Percentiles rank a stretch among this genome's conserved stretches.
Conservation (phyloP, 805 yeast genomes). For the Yamadazyma philogaea region DNA sequence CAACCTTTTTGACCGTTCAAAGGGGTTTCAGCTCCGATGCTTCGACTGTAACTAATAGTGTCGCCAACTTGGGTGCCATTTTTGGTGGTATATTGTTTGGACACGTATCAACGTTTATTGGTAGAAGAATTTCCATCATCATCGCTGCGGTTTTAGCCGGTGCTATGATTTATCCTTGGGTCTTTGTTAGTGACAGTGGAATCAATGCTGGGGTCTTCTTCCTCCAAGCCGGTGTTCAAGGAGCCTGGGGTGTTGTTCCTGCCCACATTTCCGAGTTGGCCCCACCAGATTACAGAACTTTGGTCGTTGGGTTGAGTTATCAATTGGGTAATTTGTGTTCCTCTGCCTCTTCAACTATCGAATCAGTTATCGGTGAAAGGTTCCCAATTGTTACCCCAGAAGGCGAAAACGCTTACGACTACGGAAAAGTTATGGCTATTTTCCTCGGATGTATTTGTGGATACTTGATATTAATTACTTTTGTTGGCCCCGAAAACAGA, state of each 20-base stretch:
- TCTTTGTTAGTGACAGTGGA: constrained; percentile 30
- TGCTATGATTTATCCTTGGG: constrained; percentile 42
- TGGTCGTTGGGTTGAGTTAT: constrained; percentile 61
- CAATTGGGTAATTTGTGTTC: constrained; percentile 69
- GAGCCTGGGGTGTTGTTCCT: constrained; percentile 69
- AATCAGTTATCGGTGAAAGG: constrained; percentile 56
- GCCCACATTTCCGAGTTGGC: constrained; percentile 59
- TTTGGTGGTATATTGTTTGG: constrained; percentile 46
- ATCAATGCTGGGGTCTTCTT: constrained; percentile 60
- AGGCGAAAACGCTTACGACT: constrained; percentile 35
- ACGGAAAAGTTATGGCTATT: constrained; percentile 63
- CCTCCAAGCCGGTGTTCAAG: constrained; percentile 62
- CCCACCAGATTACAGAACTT: constrained; percentile 60
- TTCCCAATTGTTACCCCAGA: constrained; percentile 35
- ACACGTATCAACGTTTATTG: constrained; percentile 33
- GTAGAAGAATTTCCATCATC: constrained; percentile 35
- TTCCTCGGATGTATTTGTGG: constrained; percentile 63
- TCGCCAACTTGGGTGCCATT: constrained; percentile 42
- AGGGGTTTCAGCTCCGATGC: constrained; percentile 29
- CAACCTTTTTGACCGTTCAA: constrained; percentile 36
- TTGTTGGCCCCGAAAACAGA: constrained; percentile 60
- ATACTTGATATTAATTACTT: constrained; percentile 45
- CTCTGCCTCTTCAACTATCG: constrained; percentile 68
- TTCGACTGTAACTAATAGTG: constrained; percentile 39
- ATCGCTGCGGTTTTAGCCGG: constrained; percentile 33